Evolutionary conservation across 208 protist species (phyloP), one percentile per base, ranked within the genome.

Genomic region (Acanthamoeba rhysodes): DNA sequence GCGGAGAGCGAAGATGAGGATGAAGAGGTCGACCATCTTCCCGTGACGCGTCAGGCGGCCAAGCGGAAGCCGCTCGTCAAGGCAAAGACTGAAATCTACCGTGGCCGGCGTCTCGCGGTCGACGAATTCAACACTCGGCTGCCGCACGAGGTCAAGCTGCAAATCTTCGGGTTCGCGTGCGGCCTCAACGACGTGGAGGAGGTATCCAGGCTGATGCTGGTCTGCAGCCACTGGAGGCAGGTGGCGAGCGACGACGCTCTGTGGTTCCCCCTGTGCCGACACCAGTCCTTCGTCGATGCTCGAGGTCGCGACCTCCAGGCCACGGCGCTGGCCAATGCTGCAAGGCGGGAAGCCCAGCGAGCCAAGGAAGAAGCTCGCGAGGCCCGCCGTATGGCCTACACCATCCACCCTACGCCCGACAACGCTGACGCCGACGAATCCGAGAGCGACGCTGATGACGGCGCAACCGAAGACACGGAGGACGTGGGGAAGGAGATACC

Each of bases 181-280:
- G 34, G 62, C 0, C 62, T 59, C 7, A 29, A 16, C 88, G 50
- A 80, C 88, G 88, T 34, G 37, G n/a, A 18, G n/a, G 88, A 74
- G n/a, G 34, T 27, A 2, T n/a, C 64, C 62, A 93, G 76, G 37
- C 64, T 78, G 20, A 76, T n/a, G 88, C 66, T 93, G 59, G 88
- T 93, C 88, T 93, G 88, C 88, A 74, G 62, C 37, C 29, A 93
- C 32, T 93, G 59, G 59, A 32, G 16, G 14, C 59, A 57, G 18
- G 59, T 93, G 88, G 64, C 66, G 27, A 41, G 37, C 45, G 88
- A 93, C 50, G 88, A 93, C 29, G 32, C 88, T 16, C 18, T 93
- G n/a, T 93, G 88, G 88, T 93, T 93, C 50, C 88, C 88, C 7
- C 57, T 93, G 20, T 93, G 88, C 32, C 32, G n/a, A 0, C 41